Evolutionary conservation across 192 early-diverging fungal genomes (phyloP).

Genomic region (Linnemannia elongata): DNA sequence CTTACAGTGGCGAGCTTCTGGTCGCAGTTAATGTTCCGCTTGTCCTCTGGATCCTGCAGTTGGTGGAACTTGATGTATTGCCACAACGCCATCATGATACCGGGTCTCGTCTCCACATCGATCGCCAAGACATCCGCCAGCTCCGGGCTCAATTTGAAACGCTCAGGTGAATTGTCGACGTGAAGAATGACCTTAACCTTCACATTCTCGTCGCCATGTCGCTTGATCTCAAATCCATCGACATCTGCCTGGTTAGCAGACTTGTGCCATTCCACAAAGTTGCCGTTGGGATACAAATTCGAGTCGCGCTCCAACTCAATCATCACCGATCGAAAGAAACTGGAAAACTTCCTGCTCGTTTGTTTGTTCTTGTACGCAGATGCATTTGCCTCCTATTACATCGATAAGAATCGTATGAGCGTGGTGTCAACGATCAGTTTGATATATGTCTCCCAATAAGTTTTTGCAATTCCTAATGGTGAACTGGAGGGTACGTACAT

Average conservation of each 20-base stretch:
- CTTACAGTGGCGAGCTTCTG: slow-evolving; percentile 75
- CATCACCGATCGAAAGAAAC: slow-evolving; percentile 86
- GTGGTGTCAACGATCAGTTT: not conserved
- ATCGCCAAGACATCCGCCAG: slow-evolving; percentile 85
- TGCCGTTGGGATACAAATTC: slow-evolving; percentile 82
- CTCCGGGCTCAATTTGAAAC: slow-evolving; percentile 82
- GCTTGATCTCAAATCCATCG: slow-evolving; percentile 95
- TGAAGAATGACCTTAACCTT: slow-evolving; percentile 84
- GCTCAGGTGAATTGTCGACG: slow-evolving; percentile 83
- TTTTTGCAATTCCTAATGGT: not conserved
- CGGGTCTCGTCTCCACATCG: slow-evolving; percentile 77
- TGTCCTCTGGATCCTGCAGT: slow-evolving; percentile 92
- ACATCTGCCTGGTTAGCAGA: slow-evolving; percentile 62
- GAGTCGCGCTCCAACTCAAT: slow-evolving; percentile 89
- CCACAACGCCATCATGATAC: slow-evolving; percentile 91
- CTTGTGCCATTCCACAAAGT: slow-evolving; percentile 83
- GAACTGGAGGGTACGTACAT: slow-evolving; percentile 60
- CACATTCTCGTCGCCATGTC: slow-evolving; percentile 89
- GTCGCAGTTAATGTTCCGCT: slow-evolving; percentile 89
- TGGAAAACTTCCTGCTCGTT: slow-evolving; percentile 84
- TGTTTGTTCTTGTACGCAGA: slow-evolving; percentile 72
- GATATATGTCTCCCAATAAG: not conserved
- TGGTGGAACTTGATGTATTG: slow-evolving; percentile 97
- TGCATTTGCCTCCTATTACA: slow-evolving; percentile 34
- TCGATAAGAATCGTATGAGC: not conserved